Conservation (phyloP, 108 stramenopile genomes). For the Skeletonema grethae region DNA sequence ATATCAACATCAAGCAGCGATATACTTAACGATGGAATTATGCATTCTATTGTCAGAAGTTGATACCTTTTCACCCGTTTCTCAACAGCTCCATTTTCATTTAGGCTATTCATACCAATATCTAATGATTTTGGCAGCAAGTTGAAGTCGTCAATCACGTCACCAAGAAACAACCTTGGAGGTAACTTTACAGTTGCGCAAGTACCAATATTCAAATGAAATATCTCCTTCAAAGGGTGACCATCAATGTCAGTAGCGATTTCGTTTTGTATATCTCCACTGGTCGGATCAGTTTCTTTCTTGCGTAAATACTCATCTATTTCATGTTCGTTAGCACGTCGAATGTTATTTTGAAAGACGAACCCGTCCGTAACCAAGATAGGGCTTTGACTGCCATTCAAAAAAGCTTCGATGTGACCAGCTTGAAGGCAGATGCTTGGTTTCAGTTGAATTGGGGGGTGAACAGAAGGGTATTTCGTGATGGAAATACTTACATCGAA, state of each 20-base stretch:
- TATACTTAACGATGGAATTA: slow-evolving; percentile 33
- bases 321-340: slow-evolving; percentile 33
- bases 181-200: slow-evolving; percentile 33
- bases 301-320: slow-evolving; percentile 29
- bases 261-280: slow-evolving; percentile 6
- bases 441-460: slow-evolving; percentile 16
- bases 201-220: slow-evolving; percentile 37
- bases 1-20: slow-evolving; percentile 35
- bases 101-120: slow-evolving; percentile 37
- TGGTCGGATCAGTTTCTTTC: neutral
- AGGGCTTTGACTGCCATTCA: slow-evolving; percentile 35
- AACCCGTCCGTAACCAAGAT: slow-evolving; percentile 32
- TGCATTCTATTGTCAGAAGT: slow-evolving; percentile 43
- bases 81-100: slow-evolving; percentile 1
- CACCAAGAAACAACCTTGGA: slow-evolving; percentile 40
- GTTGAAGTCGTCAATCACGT: slow-evolving; percentile 45
- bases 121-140: slow-evolving; percentile 38
- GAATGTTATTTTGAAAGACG: slow-evolving; percentile 21
- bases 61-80: slow-evolving; percentile 34
- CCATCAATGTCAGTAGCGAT: slow-evolving; percentile 40
- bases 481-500: slow-evolving; percentile 27
- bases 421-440: slow-evolving; percentile 35
- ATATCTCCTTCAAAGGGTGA: slow-evolving; percentile 45
- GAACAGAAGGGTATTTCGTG: slow-evolving; percentile 19
- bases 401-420: slow-evolving; percentile 12